phyloP scores from a whole-genome alignment of 345 rosid species.

The Eutrema japonicum region DNA sequence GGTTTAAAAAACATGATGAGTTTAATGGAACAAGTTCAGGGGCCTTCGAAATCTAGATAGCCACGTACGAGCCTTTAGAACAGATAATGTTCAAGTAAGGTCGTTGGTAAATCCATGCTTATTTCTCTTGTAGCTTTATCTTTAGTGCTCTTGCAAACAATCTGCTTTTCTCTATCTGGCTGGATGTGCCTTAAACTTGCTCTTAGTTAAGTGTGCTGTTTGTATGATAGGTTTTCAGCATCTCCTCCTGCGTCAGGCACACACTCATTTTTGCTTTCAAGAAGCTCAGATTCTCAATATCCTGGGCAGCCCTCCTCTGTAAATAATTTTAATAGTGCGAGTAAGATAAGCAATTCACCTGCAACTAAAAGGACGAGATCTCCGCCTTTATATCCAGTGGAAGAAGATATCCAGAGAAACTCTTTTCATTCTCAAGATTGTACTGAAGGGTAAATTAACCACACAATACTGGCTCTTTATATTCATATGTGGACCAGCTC shows the following conservation, averaged over 20 bases:
- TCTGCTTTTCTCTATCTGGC: slow-evolving; percentile 22
- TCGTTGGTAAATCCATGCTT: slow-evolving; percentile 33
- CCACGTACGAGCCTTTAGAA: too few species aligned
- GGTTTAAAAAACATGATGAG: too few species aligned
- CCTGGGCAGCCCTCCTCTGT: slow-evolving; percentile 47
- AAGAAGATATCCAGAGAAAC: slow-evolving; percentile 55
- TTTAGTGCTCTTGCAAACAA: slow-evolving; percentile 17
- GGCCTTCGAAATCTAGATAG: too few species aligned
- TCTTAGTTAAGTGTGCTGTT: slow-evolving; percentile 26
- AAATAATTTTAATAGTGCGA: slow-evolving; percentile 40
- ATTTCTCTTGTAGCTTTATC: slow-evolving; percentile 30
- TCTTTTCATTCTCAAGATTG: slow-evolving; percentile 50
- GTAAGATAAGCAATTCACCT: slow-evolving; percentile 40
- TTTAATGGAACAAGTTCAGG: too few species aligned
- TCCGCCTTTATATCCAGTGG: slow-evolving; percentile 52
- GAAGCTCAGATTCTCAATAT: slow-evolving; percentile 54
- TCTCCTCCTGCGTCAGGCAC: slow-evolving; percentile 41
- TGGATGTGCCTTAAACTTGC: slow-evolving; percentile 25
- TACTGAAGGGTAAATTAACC: slow-evolving; percentile 63
- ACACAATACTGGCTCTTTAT: slow-evolving; percentile 26
- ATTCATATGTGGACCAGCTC: slow-evolving; percentile 9
- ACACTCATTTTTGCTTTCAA: slow-evolving; percentile 38
- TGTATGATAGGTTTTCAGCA: slow-evolving; percentile 42
- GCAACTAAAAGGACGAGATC: slow-evolving; percentile 73
- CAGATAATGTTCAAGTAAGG: too few species aligned